Evolutionary conservation across 2,329 filamentous ascomycete genomes (phyloP).

Genomic region (Emmonsiellopsis sp.): DNA sequence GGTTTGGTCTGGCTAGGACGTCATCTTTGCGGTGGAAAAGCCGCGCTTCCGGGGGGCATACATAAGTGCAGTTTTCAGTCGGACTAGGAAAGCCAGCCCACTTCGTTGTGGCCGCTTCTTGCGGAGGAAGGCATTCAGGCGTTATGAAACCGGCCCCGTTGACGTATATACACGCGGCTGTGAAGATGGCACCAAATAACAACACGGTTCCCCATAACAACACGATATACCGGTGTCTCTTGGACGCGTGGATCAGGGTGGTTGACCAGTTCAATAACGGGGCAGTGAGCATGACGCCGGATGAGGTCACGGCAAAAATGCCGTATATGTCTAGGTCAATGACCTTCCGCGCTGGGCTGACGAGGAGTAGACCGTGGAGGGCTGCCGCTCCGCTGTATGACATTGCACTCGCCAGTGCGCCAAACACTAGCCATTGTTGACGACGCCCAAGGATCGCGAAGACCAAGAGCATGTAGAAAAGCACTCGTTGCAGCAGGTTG

Average conservation of each 20-base stretch:
- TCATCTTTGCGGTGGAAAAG: not conserved
- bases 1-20: not conserved
- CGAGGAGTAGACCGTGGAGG: slow-evolving; percentile 16
- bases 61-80: not conserved
- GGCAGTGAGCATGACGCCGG: slow-evolving; percentile 6
- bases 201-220: slow-evolving; percentile 14
- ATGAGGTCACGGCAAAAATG: slow-evolving; percentile 16
- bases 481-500: slow-evolving; percentile 15
- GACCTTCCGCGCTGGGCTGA: slow-evolving; percentile 10
- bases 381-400: slow-evolving; percentile 17
- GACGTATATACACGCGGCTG: slow-evolving; percentile 12
- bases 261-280: slow-evolving; percentile 15
- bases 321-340: slow-evolving; percentile 16
- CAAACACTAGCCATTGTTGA: slow-evolving; percentile 19
- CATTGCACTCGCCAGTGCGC: slow-evolving; percentile 18
- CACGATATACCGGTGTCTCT: slow-evolving; percentile 11
- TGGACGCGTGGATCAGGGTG: slow-evolving; percentile 10
- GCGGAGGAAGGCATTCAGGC: slow-evolving; percentile 9
- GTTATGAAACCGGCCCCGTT: slow-evolving; percentile 5
- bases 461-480: slow-evolving; percentile 19
- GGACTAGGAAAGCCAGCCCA: not conserved
- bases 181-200: slow-evolving; percentile 13
- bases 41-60: not conserved
- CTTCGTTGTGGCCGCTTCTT: not conserved
- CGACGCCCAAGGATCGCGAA: slow-evolving; percentile 17